Percentiles rank a stretch among this genome's conserved stretches.
phyloP scores from a whole-genome alignment of 345 rosid species.

The Mangifera indica region DNA sequence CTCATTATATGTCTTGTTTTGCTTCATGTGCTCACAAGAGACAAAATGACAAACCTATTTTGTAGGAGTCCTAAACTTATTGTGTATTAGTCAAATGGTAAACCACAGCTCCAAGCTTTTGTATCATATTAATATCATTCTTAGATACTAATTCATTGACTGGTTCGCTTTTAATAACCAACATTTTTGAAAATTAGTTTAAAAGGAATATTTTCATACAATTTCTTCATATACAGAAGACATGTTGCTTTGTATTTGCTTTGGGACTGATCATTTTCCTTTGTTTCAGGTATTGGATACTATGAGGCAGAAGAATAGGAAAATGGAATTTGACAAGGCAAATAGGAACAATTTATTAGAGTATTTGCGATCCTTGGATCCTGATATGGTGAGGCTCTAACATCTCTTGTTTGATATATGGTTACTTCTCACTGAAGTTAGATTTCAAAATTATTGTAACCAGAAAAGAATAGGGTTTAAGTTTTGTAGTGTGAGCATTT shows the following conservation, averaged over 20 bases:
- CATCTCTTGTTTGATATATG: background rate
- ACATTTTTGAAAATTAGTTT: too few relatives aligned
- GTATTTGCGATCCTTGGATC: conserved; percentile 78
- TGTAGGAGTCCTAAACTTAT: too few relatives aligned
- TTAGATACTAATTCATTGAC: too few relatives aligned
- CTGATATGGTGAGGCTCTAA: conserved; percentile 51
- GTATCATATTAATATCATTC: too few relatives aligned
- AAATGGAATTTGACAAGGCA: conserved; percentile 52
- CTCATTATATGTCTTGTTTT: too few relatives aligned
- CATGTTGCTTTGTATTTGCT: background rate
- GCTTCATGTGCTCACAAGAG: too few relatives aligned
- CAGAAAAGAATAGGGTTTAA: background rate
- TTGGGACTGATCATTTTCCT: conserved; percentile 15
- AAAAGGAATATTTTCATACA: too few relatives aligned
- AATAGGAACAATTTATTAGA: conserved; percentile 73
- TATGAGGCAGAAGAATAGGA: conserved; percentile 49
- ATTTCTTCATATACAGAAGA: background rate
- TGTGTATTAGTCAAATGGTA: too few relatives aligned
- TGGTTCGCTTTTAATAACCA: too few relatives aligned
- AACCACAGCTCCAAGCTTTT: too few relatives aligned
- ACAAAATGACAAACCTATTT: too few relatives aligned
- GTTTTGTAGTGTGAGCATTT: conserved; percentile 10
- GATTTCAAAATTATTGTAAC: too few relatives aligned
- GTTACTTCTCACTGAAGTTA: background rate
- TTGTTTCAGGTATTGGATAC: conserved; percentile 64